Evolutionary conservation across 768 basidiomycete genomes (phyloP).

Genomic region (Mycena kentingensis): DNA sequence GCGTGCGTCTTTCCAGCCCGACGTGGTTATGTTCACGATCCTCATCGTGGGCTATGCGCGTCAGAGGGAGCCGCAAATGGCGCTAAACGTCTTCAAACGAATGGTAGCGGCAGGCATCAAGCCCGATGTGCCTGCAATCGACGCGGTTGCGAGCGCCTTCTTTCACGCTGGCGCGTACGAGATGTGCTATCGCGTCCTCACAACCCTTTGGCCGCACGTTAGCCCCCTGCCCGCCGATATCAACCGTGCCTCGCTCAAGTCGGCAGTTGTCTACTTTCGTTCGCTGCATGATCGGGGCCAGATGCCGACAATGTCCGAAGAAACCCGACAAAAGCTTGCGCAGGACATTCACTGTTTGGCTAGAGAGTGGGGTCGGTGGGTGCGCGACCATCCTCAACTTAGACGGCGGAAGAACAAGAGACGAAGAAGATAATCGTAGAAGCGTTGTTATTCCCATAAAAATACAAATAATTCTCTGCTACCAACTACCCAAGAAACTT

Average conservation of each 20-base stretch:
- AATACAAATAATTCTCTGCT: constrained; percentile 9
- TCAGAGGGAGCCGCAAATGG: constrained; percentile 54
- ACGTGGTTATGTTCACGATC: constrained; percentile 74
- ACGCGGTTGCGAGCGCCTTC: constrained; percentile 71
- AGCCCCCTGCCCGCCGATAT: constrained; percentile 60
- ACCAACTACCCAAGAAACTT: constrained; percentile 48
- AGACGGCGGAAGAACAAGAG: constrained; percentile 1
- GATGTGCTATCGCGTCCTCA: constrained; percentile 54
- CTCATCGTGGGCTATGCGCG: constrained; percentile 73
- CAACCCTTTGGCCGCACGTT: constrained; percentile 65
- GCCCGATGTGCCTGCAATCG: constrained; percentile 73
- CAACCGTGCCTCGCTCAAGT: constrained; percentile 43
- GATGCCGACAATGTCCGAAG: constrained; percentile 29
- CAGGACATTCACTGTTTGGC: constrained; percentile 33
- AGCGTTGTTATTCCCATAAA: constrained; percentile 2
- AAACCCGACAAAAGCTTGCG: constrained; percentile 39
- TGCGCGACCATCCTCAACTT: background rate
- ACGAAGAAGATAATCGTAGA: background rate
- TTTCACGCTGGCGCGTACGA: constrained; percentile 55
- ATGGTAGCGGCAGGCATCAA: constrained; percentile 64
- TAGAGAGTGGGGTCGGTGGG: constrained; percentile 14
- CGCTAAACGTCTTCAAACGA: constrained; percentile 55
- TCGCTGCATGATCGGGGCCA: constrained; percentile 30
- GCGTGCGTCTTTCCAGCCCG: constrained; percentile 53
- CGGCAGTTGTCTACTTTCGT: constrained; percentile 52